Conservation (phyloP, 1,284 basidiomycete species). For the Phylloboletellus chloephorus region DNA sequence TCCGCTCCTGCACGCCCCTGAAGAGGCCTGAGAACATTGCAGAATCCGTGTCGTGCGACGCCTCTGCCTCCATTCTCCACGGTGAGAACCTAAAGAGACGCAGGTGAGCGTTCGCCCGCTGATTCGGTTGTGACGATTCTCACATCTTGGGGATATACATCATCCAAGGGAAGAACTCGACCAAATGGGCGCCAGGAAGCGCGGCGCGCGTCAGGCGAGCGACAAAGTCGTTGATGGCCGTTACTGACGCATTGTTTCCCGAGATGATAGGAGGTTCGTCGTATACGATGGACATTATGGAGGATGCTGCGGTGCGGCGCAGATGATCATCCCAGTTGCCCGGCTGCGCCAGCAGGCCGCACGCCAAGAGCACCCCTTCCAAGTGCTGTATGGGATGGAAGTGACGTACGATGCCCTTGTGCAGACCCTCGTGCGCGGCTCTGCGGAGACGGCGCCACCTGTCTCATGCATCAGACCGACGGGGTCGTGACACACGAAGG, state of each 20-base stretch:
- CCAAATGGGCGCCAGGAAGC: constrained; percentile 9
- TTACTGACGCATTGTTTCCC: constrained; percentile 1
- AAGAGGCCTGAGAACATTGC: constrained; percentile 7
- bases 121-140: neutral
- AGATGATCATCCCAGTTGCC: constrained; percentile 15
- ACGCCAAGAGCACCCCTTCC: constrained; percentile 10
- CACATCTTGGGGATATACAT: constrained; percentile 9
- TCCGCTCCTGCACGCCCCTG: constrained; percentile 3
- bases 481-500: neutral
- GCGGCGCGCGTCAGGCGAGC: constrained; percentile 6
- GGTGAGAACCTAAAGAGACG: constrained; percentile 5
- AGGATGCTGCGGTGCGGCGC: constrained; percentile 4
- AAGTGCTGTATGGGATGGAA: constrained; percentile 12
- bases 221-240: constrained; percentile 5
- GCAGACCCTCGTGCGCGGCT: constrained; percentile 7
- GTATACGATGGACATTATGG: constrained; percentile 11
- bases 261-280: constrained; percentile 8
- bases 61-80: constrained; percentile 8
- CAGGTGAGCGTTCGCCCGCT: neutral
- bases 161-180: constrained; percentile 15
- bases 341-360: constrained; percentile 9
- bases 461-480: neutral
- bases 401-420: constrained; percentile 3
- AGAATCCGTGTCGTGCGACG: constrained; percentile 3
- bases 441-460: constrained; percentile 11